A percentile compares a stretch with the other conserved stretches of the same genome.
phyloP scores from a whole-genome alignment of 2,329 filamentous ascomycete species.

The Pezicula carpinea region DNA sequence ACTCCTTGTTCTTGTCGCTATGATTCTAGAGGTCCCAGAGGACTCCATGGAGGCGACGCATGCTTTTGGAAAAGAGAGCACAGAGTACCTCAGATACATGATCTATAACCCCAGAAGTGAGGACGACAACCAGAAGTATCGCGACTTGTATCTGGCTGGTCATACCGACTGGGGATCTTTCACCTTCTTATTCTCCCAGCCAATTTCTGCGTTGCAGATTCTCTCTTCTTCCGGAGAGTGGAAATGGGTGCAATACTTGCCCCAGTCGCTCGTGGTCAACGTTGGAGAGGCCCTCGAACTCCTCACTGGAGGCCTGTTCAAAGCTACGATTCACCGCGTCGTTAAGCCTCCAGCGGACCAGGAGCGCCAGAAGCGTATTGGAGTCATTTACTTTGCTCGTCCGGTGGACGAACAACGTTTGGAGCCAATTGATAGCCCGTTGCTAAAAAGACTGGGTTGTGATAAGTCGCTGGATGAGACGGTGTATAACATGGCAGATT shows the following conservation, averaged over 20 bases:
- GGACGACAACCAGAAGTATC: constrained; percentile 31
- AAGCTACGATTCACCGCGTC: constrained; percentile 29
- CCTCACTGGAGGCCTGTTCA: constrained; percentile 28
- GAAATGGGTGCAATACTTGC: constrained; percentile 33
- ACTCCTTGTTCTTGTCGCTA: constrained; percentile 34
- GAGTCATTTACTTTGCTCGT: constrained; percentile 36
- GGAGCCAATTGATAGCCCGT: constrained; percentile 30
- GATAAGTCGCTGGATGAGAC: constrained; percentile 25
- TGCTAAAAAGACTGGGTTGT: constrained; percentile 24
- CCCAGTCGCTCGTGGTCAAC: constrained; percentile 34
- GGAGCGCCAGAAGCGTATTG: constrained; percentile 30
- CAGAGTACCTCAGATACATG: constrained; percentile 35
- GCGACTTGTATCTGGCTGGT: constrained; percentile 34
- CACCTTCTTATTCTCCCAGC: constrained; percentile 36
- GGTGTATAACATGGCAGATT: constrained; percentile 25
- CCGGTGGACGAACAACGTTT: constrained; percentile 32
- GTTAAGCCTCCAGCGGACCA: constrained; percentile 31
- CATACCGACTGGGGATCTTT: constrained; percentile 38
- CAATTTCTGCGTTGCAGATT: constrained; percentile 35
- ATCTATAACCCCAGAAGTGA: constrained; percentile 32
- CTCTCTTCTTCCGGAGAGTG: constrained; percentile 32
- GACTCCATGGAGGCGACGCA: constrained; percentile 33
- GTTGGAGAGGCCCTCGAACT: constrained; percentile 30
- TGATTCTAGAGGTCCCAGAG: constrained; percentile 34
- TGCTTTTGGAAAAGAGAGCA: constrained; percentile 29